phyloP scores from a whole-genome alignment of 768 basidiomycete species.

The Gyrodon lividus region DNA sequence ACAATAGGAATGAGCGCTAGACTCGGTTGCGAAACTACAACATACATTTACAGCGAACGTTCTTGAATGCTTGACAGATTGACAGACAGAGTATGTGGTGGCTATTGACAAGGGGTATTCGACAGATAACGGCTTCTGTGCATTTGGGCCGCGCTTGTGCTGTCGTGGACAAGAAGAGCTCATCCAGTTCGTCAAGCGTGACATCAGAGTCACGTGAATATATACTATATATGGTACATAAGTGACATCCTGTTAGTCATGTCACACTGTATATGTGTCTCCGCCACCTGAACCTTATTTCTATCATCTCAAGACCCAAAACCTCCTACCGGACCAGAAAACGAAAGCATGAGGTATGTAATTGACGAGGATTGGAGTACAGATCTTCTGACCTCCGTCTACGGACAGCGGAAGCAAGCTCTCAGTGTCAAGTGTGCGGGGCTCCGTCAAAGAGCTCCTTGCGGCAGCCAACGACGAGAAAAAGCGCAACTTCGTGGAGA shows the following conservation, averaged over 20 bases:
- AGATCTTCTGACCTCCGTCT: not conserved
- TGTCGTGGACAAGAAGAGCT: slow-evolving; percentile 13
- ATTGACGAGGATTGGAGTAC: not conserved
- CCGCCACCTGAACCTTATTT: slow-evolving; percentile 34
- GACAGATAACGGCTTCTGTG: slow-evolving; percentile 7
- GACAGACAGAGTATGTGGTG: not conserved
- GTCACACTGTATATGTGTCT: slow-evolving; percentile 36
- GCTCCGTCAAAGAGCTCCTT: slow-evolving; percentile 89
- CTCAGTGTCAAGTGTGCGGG: slow-evolving; percentile 99
- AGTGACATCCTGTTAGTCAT: slow-evolving; percentile 24
- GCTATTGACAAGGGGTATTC: slow-evolving; percentile 7
- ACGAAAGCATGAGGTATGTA: slow-evolving; percentile 33
- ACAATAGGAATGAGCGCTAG: slow-evolving; percentile 6
- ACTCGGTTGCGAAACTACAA: not conserved
- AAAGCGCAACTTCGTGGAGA: slow-evolving; percentile 93
- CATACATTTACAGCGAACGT: slow-evolving; percentile 5
- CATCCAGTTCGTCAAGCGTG: slow-evolving; percentile 5
- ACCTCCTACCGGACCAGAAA: slow-evolving; percentile 15
- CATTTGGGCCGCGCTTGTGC: not conserved
- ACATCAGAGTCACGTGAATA: slow-evolving; percentile 20
- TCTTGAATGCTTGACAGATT: not conserved
- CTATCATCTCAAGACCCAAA: slow-evolving; percentile 17
- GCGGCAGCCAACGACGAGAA: slow-evolving; percentile 82
- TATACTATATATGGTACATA: not conserved
- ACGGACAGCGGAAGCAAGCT: slow-evolving; percentile 62